A percentile compares a stretch with the other conserved stretches of the same genome.
These are phyloP conservation scores for Pluteus cervinus DNA, from an alignment of 768 basidiomycete species.

Conservation along the genomic window DNA sequence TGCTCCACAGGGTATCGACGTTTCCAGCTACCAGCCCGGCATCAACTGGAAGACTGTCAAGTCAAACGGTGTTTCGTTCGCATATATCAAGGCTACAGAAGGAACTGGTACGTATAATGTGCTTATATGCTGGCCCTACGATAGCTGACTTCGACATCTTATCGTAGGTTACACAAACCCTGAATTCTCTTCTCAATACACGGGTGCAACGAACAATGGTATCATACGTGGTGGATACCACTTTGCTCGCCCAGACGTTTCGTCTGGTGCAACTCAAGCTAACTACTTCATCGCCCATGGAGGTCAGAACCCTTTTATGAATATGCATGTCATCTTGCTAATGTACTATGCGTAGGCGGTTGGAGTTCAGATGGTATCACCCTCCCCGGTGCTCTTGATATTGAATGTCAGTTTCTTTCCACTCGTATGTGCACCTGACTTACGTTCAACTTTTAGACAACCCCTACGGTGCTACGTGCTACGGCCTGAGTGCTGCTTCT, in stretches of 20 bases:
- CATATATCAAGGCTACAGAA: slow-evolving; percentile 66
- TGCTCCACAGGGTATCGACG: slow-evolving; percentile 45
- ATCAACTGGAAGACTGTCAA: slow-evolving; percentile 49
- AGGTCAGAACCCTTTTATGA: slow-evolving; percentile 21
- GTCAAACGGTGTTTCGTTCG: slow-evolving; percentile 46
- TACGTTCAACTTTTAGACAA: slow-evolving; percentile 31
- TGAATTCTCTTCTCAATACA: slow-evolving; percentile 44
- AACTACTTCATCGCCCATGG: slow-evolving; percentile 53
- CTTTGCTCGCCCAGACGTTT: slow-evolving; percentile 49
- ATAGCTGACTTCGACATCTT: neutral
- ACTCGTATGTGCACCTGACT: neutral
- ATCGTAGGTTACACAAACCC: slow-evolving; percentile 32
- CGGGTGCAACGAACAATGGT: slow-evolving; percentile 46
- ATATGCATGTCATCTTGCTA: neutral
- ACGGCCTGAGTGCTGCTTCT: slow-evolving; percentile 40
- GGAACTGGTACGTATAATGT: slow-evolving; percentile 33
- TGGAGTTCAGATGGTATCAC: slow-evolving; percentile 52
- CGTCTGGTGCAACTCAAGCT: slow-evolving; percentile 54
- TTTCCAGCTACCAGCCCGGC: slow-evolving; percentile 41
- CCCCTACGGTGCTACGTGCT: slow-evolving; percentile 46
- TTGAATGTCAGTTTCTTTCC: slow-evolving; percentile 42
- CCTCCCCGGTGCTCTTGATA: slow-evolving; percentile 58
- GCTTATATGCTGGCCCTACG: neutral
- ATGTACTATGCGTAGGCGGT: slow-evolving; percentile 28
- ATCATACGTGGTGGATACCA: slow-evolving; percentile 59